Base-by-base conservation (phyloP, 495 filamentous ascomycete genomes). In the Tuber calosporum region DNA sequence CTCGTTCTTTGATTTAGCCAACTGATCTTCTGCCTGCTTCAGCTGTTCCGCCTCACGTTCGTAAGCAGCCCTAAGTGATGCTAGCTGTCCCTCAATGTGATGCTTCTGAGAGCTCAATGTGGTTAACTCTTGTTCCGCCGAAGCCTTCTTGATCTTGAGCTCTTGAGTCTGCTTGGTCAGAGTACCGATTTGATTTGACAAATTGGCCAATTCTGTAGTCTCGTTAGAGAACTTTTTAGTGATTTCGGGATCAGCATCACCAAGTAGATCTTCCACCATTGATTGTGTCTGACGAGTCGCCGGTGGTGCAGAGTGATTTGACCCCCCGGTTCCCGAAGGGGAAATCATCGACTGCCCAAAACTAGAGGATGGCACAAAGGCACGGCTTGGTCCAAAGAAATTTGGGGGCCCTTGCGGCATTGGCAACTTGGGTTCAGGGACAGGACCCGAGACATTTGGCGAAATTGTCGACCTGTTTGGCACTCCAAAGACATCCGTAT, bases 111-210 rank as follows among this genome's bases (percentile, higher is more conserved):
- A 86, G 30, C 86, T 91, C 41, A 90, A 88, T 73, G 93, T 90
- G 72, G 88, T 90, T 68, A 99, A 82, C 58, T 94, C 90, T 69
- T 89, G 89, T 82, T 97, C 93, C 2, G 91, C 90, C 8, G 89
- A 88, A 2, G 84, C 86, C 62, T 92, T 89, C 83, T 97, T 93
- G 48, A 85, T 87, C 80, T 96, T 93, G 6, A 97, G 89, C 73
- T 92, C 92, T 82, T 95, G 91, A 87, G 97, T 97, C 85, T 99
- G 93, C 82, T 91, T 95, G 2, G 93, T 89, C 72, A 99, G 83
- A 9, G 89, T 92, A 8, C 93, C 90, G 72, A 99, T 91, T 82
- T 98, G 94, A 82, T 97, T 98, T 8, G 93, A 97, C 71, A 99
- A 83, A 79, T 99, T 99, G 40, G 93, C 95, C n/a, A 98, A 86